Conservation (phyloP, 805 yeast species). For the Cyberlindnera saturnus region DNA sequence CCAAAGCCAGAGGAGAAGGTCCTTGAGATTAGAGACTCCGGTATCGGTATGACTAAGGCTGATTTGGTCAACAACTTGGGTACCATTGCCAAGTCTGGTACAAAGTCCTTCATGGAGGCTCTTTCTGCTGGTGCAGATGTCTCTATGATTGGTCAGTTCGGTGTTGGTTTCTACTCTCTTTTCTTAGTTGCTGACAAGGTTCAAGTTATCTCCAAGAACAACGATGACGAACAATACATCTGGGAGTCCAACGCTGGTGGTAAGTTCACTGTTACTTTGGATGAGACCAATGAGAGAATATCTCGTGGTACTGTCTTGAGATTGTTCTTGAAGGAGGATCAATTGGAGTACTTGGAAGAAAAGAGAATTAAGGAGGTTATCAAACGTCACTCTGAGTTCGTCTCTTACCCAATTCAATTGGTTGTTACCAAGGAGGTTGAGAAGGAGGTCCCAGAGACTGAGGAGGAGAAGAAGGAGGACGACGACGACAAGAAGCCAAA, state of each 20-base stretch:
- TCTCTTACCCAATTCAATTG: constrained; percentile 97
- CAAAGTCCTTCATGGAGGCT: constrained; percentile 99
- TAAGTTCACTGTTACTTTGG: constrained; percentile 92
- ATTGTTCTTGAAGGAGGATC: constrained; percentile 97
- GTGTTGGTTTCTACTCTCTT: constrained; percentile 99
- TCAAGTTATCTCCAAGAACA: constrained; percentile 96
- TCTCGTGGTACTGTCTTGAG: constrained; percentile 95
- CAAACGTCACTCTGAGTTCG: constrained; percentile 99
- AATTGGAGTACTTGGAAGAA: constrained; percentile 97
- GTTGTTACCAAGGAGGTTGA: constrained; percentile 98
- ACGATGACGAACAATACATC: constrained; percentile 98
- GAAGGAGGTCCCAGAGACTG: constrained; percentile 90
- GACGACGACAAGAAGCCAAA: constrained; percentile 67
- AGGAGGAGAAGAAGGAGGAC: constrained; percentile 45
- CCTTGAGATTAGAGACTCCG: constrained; percentile 96
- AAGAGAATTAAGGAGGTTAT: constrained; percentile 99
- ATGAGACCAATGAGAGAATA: constrained; percentile 77
- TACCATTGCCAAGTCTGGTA: constrained; percentile 99
- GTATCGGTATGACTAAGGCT: constrained; percentile 99
- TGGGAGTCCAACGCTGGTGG: constrained; percentile 99
- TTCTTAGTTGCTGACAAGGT: constrained; percentile 99
- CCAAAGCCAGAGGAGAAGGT: constrained; percentile 94
- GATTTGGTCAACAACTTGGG: constrained; percentile 98
- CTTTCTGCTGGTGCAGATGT: constrained; percentile 99
- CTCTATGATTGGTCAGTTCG: constrained; percentile 99